Evolutionary conservation across 73 alveolate species (phyloP).

Genomic region (Blepharisma stoltei): DNA sequence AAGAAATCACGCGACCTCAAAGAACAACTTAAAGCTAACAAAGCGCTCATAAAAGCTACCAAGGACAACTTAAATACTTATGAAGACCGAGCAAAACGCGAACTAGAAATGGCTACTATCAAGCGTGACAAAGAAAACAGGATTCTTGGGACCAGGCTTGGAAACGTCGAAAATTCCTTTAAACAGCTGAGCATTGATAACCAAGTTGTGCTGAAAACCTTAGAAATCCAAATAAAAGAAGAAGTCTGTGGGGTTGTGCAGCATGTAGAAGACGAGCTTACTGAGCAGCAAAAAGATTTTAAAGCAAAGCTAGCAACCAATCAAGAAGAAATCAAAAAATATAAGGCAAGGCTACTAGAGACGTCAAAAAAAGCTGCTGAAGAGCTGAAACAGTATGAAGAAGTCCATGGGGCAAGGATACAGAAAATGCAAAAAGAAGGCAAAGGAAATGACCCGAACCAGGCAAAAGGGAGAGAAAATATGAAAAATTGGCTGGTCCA

Average conservation of each 20-base stretch:
- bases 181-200: slow-evolving; percentile 7
- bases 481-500: not conserved
- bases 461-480: not conserved
- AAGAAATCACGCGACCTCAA: not conserved
- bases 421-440: slow-evolving; percentile 7
- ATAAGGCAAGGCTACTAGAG: not conserved
- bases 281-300: not conserved
- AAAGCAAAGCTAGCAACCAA: not conserved
- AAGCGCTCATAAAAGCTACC: not conserved
- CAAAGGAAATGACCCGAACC: not conserved
- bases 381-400: not conserved
- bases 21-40: not conserved
- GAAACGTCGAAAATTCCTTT: not conserved
- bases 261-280: not conserved
- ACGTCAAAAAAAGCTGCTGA: not conserved
- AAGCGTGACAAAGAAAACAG: slow-evolving; percentile 8
- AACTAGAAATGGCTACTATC: not conserved
- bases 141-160: not conserved
- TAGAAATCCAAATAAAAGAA: not conserved
- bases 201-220: not conserved
- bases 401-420: not conserved
- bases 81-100: not conserved
- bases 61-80: not conserved
- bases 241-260: not conserved
- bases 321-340: not conserved